These are phyloP conservation scores for Artomyces pyxidatus DNA, from an alignment of 768 basidiomycete species.

Conservation along the genomic window DNA sequence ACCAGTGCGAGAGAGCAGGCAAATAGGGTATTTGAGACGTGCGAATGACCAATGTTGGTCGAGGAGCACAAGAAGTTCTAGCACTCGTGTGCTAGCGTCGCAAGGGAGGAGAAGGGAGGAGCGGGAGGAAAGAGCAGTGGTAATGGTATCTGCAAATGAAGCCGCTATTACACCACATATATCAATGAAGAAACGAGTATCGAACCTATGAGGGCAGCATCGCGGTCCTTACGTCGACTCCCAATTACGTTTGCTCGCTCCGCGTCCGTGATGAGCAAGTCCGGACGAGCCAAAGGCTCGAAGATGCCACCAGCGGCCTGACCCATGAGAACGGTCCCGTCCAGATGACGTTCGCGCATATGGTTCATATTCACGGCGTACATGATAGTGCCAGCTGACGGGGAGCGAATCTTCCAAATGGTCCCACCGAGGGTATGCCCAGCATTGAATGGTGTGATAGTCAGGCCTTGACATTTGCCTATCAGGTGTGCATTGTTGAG, in stretches of 20 bases:
- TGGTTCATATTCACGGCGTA: constrained; percentile 97
- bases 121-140: constrained; percentile 70
- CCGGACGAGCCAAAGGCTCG: constrained; percentile 82
- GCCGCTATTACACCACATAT: constrained; percentile 2
- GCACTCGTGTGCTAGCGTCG: constrained; percentile 88
- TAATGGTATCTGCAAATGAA: constrained; percentile 67
- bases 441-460: constrained; percentile 91
- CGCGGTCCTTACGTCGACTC: constrained; percentile 83
- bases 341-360: constrained; percentile 90
- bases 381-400: constrained; percentile 89
- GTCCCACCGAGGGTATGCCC: constrained; percentile 95
- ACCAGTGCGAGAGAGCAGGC: constrained; percentile 85
- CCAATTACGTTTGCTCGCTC: constrained; percentile 77
- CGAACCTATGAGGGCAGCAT: constrained; percentile 78
- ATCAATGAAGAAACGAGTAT: constrained; percentile 8
- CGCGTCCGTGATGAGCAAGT: constrained; percentile 90
- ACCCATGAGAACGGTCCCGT: constrained; percentile 83
- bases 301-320: constrained; percentile 70
- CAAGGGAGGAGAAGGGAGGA: constrained; percentile 86
- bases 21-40: constrained; percentile 78
- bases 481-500: not conserved
- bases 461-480: constrained; percentile 87
- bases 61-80: constrained; percentile 91
- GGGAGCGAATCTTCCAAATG: constrained; percentile 98
- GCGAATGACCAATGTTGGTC: constrained; percentile 98